Conservation (phyloP, 495 filamentous ascomycete genomes). For the Xylaria scruposa region DNA sequence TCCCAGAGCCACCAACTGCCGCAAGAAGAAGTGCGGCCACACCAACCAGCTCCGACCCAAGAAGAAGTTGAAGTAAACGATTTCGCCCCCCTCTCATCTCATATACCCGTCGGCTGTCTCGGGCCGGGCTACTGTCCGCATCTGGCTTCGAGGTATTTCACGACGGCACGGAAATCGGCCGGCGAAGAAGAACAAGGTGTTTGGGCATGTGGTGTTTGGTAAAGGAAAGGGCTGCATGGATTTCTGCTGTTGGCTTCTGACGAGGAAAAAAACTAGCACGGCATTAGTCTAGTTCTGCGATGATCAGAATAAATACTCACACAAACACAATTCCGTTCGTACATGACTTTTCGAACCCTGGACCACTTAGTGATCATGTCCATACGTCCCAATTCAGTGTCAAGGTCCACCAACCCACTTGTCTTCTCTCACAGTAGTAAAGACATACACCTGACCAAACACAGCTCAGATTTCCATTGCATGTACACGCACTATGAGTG, state of each 20-base stretch:
- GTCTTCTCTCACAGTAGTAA: background rate
- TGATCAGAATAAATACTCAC: slow-evolving; percentile 24
- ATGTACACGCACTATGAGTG: background rate
- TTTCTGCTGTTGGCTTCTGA: slow-evolving; percentile 27
- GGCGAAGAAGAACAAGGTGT: slow-evolving; percentile 3
- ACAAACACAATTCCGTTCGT: slow-evolving; percentile 6
- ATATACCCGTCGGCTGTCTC: slow-evolving; percentile 17
- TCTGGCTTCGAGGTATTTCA: slow-evolving; percentile 14
- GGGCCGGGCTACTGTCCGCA: background rate
- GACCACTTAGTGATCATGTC: background rate
- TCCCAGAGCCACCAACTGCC: slow-evolving; percentile 98
- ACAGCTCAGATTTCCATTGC: background rate
- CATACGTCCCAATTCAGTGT: no score
- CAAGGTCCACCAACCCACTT: background rate
- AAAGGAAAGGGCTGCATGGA: slow-evolving; percentile 22
- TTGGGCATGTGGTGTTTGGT: slow-evolving; percentile 27
- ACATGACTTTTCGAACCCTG: background rate
- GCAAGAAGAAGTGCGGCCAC: slow-evolving; percentile 99
- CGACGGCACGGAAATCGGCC: slow-evolving; percentile 8
- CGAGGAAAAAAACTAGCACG: slow-evolving; percentile 12
- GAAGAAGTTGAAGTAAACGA: slow-evolving; percentile 98
- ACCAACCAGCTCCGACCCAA: slow-evolving; percentile 99
- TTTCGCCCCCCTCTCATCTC: slow-evolving; percentile 30
- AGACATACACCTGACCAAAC: background rate
- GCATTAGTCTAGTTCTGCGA: slow-evolving; percentile 28